These are phyloP conservation scores for Camellia sinensis DNA, from an alignment of 148 eudicot species.

Conservation along the genomic window DNA sequence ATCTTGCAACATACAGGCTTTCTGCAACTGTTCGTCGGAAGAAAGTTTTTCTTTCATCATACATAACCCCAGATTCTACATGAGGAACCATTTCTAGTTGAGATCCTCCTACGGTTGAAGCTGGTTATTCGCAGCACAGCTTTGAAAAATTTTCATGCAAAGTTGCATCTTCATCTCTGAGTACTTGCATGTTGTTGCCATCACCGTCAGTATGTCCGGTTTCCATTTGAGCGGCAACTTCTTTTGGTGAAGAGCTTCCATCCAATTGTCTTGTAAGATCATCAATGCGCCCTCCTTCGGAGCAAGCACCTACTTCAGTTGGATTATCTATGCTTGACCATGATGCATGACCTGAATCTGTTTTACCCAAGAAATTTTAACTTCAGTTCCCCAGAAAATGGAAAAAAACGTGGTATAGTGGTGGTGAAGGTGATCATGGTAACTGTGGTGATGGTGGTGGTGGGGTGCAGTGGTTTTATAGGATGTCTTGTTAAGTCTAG, in stretches of 20 bases:
- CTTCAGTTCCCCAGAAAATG: not conserved
- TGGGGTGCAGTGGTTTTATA: too few species aligned
- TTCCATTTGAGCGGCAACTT: constrained; percentile 15
- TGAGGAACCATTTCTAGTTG: constrained; percentile 8
- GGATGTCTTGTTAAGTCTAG: too few species aligned
- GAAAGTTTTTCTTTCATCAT: constrained; percentile 4
- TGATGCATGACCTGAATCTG: constrained; percentile 33
- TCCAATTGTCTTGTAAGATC: not conserved
- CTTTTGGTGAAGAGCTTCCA: constrained; percentile 1
- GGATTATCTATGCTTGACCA: constrained; percentile 21
- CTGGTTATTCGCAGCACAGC: not conserved
- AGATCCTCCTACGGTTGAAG: not conserved
- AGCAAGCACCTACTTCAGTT: constrained; percentile 11
- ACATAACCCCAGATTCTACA: constrained; percentile 13
- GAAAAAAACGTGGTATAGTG: not conserved
- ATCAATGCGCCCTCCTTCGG: constrained; percentile 10
- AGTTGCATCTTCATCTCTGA: not conserved
- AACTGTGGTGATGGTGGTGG: too few species aligned
- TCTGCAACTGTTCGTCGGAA: not conserved
- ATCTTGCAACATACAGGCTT: constrained; percentile 2
- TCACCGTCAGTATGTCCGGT: not conserved
- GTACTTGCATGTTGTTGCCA: constrained; percentile 9
- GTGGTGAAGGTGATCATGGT: too few species aligned
- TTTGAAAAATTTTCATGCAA: constrained; percentile 5
- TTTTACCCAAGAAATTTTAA: constrained; percentile 5